Percentiles rank a stretch among this genome's conserved stretches.
phyloP scores from a whole-genome alignment of 306 rosid species.

The Cucurbita maxima region DNA sequence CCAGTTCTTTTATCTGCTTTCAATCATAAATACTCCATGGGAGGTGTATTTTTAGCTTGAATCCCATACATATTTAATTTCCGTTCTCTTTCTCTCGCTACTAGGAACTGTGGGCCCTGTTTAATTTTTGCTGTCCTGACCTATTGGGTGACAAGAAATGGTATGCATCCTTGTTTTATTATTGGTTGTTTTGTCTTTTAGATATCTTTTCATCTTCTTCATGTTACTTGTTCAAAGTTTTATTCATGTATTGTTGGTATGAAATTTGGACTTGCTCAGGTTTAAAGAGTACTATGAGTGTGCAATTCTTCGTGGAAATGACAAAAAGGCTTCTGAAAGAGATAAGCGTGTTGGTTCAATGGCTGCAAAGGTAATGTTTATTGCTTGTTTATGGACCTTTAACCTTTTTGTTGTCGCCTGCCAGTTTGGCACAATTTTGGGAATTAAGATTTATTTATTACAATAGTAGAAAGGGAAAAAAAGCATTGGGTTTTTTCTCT shows the following conservation, averaged over 20 bases:
- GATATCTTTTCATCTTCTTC: conserved; percentile 6
- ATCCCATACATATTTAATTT: not conserved
- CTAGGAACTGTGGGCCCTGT: conserved; percentile 93
- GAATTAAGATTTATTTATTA: not conserved
- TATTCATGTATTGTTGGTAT: conserved; percentile 7
- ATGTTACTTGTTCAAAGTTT: conserved; percentile 5
- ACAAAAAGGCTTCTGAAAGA: conserved; percentile 66
- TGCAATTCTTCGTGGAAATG: conserved; percentile 79
- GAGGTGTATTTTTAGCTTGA: not conserved
- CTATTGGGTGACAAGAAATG: conserved; percentile 71
- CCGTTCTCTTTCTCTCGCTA: conserved; percentile 1
- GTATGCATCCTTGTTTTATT: conserved; percentile 15
- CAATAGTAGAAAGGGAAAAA: not conserved
- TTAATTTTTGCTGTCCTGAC: conserved; percentile 82
- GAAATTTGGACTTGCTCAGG: conserved; percentile 33
- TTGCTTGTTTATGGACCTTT: not conserved
- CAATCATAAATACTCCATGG: not conserved
- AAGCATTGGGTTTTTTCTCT: not conserved
- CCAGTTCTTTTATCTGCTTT: not conserved
- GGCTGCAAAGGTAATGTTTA: conserved; percentile 57
- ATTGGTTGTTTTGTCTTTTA: not conserved
- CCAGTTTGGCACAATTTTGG: not conserved
- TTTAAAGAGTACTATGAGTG: conserved; percentile 57
- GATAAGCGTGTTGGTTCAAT: conserved; percentile 53
- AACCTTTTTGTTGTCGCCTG: not conserved